phyloP scores from a whole-genome alignment of 148 eudicot genomes.

The Chenopodium album region DNA sequence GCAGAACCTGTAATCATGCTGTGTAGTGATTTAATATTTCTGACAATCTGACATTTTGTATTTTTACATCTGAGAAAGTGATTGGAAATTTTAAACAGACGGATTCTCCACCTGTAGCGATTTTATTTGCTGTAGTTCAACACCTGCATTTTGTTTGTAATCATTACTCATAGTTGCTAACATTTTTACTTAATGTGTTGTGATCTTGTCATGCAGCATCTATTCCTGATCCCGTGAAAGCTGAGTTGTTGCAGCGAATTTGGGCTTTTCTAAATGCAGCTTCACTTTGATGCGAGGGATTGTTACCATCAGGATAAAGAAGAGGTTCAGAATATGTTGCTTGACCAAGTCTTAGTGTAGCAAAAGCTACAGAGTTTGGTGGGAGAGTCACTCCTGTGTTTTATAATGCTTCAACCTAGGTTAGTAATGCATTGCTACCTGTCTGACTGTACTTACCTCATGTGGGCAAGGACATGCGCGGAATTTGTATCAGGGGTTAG shows the following conservation, averaged over 20 bases:
- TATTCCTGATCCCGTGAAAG: constrained; percentile 61
- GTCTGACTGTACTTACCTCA: background rate
- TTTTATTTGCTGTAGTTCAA: background rate
- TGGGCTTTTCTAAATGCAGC: constrained; percentile 57
- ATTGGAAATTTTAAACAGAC: background rate
- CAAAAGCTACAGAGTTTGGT: background rate
- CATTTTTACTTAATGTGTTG: background rate
- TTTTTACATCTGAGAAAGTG: background rate
- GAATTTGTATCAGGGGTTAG: background rate
- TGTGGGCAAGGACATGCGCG: constrained; percentile 1
- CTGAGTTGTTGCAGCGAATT: constrained; percentile 72
- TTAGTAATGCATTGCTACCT: constrained; percentile 15
- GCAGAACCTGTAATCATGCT: background rate
- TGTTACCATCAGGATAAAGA: background rate
- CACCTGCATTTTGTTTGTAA: background rate
- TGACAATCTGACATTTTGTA: background rate
- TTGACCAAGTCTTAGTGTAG: background rate
- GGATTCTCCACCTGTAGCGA: background rate
- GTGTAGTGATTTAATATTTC: background rate
- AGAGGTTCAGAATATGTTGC: background rate
- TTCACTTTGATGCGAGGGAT: constrained; percentile 38
- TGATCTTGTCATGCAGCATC: constrained; percentile 47
- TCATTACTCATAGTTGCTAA: too few relatives aligned
- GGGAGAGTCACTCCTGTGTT: constrained; percentile 11
- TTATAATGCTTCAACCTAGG: constrained; percentile 2